A percentile compares a stretch with the other conserved stretches of the same genome.
phyloP scores from a whole-genome alignment of 2,329 filamentous ascomycete genomes.

The Sporothrix brunneoviolacea region DNA sequence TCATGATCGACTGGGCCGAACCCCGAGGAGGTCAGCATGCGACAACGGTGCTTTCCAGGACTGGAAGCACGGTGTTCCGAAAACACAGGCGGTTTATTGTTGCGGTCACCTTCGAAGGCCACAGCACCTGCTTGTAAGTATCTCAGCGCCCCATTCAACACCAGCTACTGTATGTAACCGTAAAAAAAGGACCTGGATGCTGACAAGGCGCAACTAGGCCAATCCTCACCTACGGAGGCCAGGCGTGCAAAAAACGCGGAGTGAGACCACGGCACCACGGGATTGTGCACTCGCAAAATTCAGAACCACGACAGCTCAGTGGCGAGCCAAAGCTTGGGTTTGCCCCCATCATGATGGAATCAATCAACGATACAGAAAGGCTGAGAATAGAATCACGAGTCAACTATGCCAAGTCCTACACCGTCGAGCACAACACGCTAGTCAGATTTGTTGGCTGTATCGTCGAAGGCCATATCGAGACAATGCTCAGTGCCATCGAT shows the following conservation, averaged over 20 bases:
- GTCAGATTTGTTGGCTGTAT: constrained; percentile 49
- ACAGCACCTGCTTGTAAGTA: constrained; percentile 49
- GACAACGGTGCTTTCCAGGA: neutral
- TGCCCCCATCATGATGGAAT: constrained; percentile 36
- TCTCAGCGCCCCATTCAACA: neutral
- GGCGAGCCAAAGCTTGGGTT: constrained; percentile 45
- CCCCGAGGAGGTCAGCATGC: constrained; percentile 15
- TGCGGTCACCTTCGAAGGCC: constrained; percentile 43
- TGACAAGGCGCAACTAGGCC: constrained; percentile 32
- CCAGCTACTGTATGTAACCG: too few relatives aligned
- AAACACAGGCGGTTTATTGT: constrained; percentile 42
- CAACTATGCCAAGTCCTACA: constrained; percentile 51
- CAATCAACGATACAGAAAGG: constrained; percentile 37
- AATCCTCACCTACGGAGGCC: constrained; percentile 48
- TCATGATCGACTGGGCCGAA: constrained; percentile 6
- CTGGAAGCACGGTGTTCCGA: constrained; percentile 13
- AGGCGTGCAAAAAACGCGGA: constrained; percentile 47
- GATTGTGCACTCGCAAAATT: constrained; percentile 37
- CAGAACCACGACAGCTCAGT: constrained; percentile 27
- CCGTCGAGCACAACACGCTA: constrained; percentile 51
- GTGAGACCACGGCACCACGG: constrained; percentile 48
- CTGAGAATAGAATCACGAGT: constrained; percentile 46
- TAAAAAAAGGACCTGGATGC: neutral
- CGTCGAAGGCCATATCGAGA: neutral
- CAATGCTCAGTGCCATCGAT: neutral